Evolutionary conservation across 805 yeast genomes (phyloP), one percentile per base, ranked within the genome.

Genomic region (Teunomyces kruisii): DNA sequence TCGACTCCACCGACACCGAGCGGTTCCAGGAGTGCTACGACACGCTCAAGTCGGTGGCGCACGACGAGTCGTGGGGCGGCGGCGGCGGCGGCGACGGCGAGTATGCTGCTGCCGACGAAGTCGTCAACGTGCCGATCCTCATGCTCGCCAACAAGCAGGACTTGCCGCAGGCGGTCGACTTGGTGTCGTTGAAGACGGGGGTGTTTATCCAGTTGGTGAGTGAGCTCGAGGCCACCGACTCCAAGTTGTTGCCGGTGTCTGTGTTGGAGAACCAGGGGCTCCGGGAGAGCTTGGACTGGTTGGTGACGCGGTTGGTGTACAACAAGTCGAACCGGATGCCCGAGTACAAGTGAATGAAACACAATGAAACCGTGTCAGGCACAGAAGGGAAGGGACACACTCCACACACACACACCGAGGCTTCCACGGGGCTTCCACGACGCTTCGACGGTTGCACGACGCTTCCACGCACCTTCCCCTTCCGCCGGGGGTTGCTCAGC

Each of bases 71-170:
- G 37, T 83, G 89, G 60, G 71, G 43, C 48, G 12, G 22, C 16
- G 10, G 15, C 26, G 33, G 40, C 41, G 51, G 51, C 36, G 46
- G 37, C n/a, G 40, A n/a, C n/a, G n/a, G n/a, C n/a, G n/a, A n/a
- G n/a, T n/a, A n/a, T n/a, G n/a, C n/a, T n/a, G n/a, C 17, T 16
- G 47, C 46, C 33, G 47, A 49, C 35, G 56, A 53, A 13, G 50
- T 54, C 24, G 90, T 68, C 45, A 72, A 95, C 26, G 84, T 90
- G 13, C 99, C 98, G 1, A 81, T 92, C 8, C 72, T 92, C 46
- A 92, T 92, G 97, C 74, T 92, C 58, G 98, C 97, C 6, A 92
- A 94, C 64, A 94, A 94, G 62, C 97, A 91, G 68, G 98, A 94
- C 55, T 62, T 72, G 47, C 76, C 77, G 27, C 72, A 70, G 46